Evolutionary conservation across 306 rosid genomes (phyloP), one percentile per base, ranked within the genome.

Genomic region (Rosa persica): DNA sequence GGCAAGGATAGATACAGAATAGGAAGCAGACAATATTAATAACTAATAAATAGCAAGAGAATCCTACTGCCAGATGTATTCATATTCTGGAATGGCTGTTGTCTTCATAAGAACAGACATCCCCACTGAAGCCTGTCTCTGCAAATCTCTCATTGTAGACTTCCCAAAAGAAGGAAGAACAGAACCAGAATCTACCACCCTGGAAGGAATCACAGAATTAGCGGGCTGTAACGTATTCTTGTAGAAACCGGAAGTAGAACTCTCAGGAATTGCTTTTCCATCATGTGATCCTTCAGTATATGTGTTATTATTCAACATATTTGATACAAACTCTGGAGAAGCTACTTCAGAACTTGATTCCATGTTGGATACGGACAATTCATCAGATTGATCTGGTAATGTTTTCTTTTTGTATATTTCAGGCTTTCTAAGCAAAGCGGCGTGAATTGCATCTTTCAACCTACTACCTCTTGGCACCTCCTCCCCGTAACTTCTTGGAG

Each of bases 1-100:
- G 25, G 8, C 44, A 72, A 54, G 65, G 66, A 8, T n/a, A 34
- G 84, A 80, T 64, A n/a, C n/a, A 74, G 57, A 73, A 30, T 54
- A 67, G 72, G 75, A 23, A 68, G 49, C 70, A 61, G 70, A 44
- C 17, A 75, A 75, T 16, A 23, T 16, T 57, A 46, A 74, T 17
- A 60, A 44, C 27, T 12, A 77, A 65, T 67, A 65, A 16, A 79
- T 72, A 49, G 67, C 66, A 81, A 70, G 78, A 77, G 88, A 81
- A 77, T 77, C 95, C 79, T 92, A 94, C 97, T 87, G 92, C 98
- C 98, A 94, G 62, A 83, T 85, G 84, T 74, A 85, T 80, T 92
- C 90, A 81, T 92, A 89, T 86, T 88, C 97, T 4, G 98, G 97
- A 83, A 92, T 77, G 72, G 87, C 86, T 19, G 89, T 81, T 52